Evolutionary conservation across 352 stramenopile species (phyloP).

Genomic region (Phytophthora multivora): DNA sequence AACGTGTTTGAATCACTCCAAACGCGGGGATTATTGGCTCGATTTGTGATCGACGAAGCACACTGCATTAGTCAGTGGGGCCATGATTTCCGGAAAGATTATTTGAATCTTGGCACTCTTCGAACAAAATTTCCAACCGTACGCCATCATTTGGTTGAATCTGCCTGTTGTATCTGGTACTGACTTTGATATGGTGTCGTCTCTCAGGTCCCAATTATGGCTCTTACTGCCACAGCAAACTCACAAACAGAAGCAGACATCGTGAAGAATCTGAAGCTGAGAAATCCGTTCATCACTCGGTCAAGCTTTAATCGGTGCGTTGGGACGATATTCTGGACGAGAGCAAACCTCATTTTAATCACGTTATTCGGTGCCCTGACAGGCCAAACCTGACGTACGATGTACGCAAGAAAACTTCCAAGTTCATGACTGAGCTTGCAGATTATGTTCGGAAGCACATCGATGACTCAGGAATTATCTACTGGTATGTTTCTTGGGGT

Average conservation of each 20-base stretch:
- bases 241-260: conserved; percentile 85
- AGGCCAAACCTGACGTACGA: conserved; percentile 88
- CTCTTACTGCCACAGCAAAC: conserved; percentile 87
- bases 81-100: conserved; percentile 99
- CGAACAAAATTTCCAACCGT: conserved; percentile 94
- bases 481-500: conserved; percentile 54
- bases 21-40: conserved; percentile 87
- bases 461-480: conserved; percentile 91
- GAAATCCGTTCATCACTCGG: conserved; percentile 77
- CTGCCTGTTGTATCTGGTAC: background rate
- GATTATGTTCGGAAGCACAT: conserved; percentile 79
- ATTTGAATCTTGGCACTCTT: conserved; percentile 94
- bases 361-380: background rate
- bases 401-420: conserved; percentile 77
- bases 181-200: background rate
- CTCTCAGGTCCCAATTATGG: conserved; percentile 86
- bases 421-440: conserved; percentile 83
- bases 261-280: conserved; percentile 74
- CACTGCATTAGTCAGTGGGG: conserved; percentile 99
- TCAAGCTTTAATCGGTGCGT: conserved; percentile 87
- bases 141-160: conserved; percentile 3
- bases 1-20: conserved; percentile 87
- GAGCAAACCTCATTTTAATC: conserved; percentile 9
- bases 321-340: background rate
- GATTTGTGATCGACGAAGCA: conserved; percentile 97